Base-by-base conservation (phyloP, 2,329 filamentous ascomycete genomes). In the Fusarium solani-melongenae region DNA sequence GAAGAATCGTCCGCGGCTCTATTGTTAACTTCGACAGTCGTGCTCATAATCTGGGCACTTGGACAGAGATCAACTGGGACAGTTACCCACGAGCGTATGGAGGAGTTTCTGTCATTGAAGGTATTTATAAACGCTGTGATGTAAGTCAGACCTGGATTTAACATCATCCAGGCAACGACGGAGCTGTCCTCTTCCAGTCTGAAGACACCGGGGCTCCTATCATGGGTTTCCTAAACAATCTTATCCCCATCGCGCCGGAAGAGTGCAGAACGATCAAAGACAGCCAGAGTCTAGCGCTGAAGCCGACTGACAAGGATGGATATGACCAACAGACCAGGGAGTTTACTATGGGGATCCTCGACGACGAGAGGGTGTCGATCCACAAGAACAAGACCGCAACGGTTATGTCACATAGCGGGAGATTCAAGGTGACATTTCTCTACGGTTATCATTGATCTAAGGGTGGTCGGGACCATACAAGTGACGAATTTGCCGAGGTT, bases 31-130 rank as follows among this genome's bases (percentile, higher is more conserved):
- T 75, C 11, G 36, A 75, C 20, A 65, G 73, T 1, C 34, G 33
- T 14, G 57, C 56, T 20, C 73, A 76, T 20, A 75, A 74, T 41
- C 51, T 76, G 12, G 73, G 73, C 7, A 75, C 73, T n/a, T 75
- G 73, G 73, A 38, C 55, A 8, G 63, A 75, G 53, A 12, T 76
- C 12, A 75, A 66, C 38, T 75, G 73, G 73, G 62, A 39, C 12
- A 56, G 51, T 24, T 76, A 76, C 33, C 73, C 73, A 7, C 5
- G n/a, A 6, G 55, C 36, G 6, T 73, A 71, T 11, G 73, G 70
- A 2, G 73, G 70, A 6, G 65, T 75, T 3, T 76, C 73, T 34
- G 73, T 75, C 12, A 75, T 75, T 24, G 73, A 75, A 67, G 73
- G 73, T 70, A 14, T 33, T 24, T 33, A 33, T 4, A 2, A 10